These are phyloP conservation scores for Hymenoscyphus occultus DNA, from an alignment of 2,329 filamentous ascomycete species.

Conservation along the genomic window DNA sequence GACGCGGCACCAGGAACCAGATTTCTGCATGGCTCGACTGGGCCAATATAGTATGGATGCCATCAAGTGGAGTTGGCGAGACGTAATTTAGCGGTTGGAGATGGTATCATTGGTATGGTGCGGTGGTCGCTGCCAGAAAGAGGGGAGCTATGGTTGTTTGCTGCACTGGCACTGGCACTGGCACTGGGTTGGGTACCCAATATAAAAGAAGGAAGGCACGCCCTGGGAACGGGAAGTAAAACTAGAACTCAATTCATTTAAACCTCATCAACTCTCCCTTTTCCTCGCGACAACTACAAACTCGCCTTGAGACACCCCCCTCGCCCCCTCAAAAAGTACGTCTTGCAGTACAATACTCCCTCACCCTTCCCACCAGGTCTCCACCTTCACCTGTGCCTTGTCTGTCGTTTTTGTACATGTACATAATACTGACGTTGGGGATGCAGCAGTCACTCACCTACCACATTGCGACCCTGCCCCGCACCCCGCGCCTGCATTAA, in stretches of 20 bases:
- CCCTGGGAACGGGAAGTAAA: neutral
- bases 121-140: neutral
- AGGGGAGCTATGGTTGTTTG: neutral
- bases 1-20: slow-evolving; percentile 6
- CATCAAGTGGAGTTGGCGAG: slow-evolving; percentile 1
- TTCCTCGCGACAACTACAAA: neutral
- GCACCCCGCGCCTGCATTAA: slow-evolving; percentile 8
- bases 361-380: neutral
- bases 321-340: neutral
- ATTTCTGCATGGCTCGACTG: neutral
- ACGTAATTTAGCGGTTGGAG: neutral
- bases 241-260: neutral
- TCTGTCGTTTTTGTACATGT: neutral
- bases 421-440: slow-evolving; percentile 4
- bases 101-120: neutral
- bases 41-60: neutral
- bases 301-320: too few species aligned
- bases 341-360: neutral
- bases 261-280: neutral
- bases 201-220: neutral
- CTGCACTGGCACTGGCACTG: neutral
- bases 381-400: neutral
- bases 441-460: neutral
- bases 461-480: slow-evolving; percentile 4
- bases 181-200: too few species aligned